Evolutionary conservation across 2,329 filamentous ascomycete genomes (phyloP).

Genomic region (Mycosphaerelloides madeirae): DNA sequence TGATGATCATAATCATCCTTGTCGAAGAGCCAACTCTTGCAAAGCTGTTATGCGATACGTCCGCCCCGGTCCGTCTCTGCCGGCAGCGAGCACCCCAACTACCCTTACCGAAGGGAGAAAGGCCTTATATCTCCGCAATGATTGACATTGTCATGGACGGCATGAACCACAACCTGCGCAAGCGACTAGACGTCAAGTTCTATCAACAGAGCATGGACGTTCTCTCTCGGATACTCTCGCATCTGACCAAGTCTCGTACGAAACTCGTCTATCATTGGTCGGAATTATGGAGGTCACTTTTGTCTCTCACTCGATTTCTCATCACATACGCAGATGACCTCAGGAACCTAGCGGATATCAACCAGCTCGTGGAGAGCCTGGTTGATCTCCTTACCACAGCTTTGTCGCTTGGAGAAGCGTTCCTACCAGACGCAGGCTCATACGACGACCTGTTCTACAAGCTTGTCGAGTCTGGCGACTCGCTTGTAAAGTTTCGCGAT

Average conservation of each 20-base stretch:
- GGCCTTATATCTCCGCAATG: slow-evolving; percentile 69
- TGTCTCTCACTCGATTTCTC: slow-evolving; percentile 84
- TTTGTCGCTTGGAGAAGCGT: slow-evolving; percentile 80
- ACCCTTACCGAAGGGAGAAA: slow-evolving; percentile 64
- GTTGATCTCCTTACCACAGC: slow-evolving; percentile 80
- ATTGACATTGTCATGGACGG: slow-evolving; percentile 86
- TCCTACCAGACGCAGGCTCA: slow-evolving; percentile 77
- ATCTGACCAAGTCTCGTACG: slow-evolving; percentile 75
- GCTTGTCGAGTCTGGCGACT: slow-evolving; percentile 83
- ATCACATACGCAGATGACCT: slow-evolving; percentile 80
- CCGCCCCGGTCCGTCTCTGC: slow-evolving; percentile 72
- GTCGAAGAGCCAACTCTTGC: slow-evolving; percentile 79
- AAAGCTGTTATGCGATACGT: slow-evolving; percentile 77
- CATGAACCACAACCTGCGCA: slow-evolving; percentile 87
- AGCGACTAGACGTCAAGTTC: slow-evolving; percentile 75
- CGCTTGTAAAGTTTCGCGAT: slow-evolving; percentile 75
- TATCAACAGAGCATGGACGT: slow-evolving; percentile 68
- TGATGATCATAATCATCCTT: slow-evolving; percentile 79
- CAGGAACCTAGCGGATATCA: slow-evolving; percentile 62
- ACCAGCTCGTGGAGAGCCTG: slow-evolving; percentile 68
- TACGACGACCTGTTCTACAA: slow-evolving; percentile 99
- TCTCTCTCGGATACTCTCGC: slow-evolving; percentile 74
- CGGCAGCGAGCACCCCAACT: slow-evolving; percentile 84
- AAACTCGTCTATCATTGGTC: slow-evolving; percentile 89
- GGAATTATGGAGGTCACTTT: slow-evolving; percentile 83